A percentile compares a stretch with the other conserved stretches of the same genome.
Conservation (phyloP, 1,139 yeast species). For the Yamadazyma blattariae region DNA sequence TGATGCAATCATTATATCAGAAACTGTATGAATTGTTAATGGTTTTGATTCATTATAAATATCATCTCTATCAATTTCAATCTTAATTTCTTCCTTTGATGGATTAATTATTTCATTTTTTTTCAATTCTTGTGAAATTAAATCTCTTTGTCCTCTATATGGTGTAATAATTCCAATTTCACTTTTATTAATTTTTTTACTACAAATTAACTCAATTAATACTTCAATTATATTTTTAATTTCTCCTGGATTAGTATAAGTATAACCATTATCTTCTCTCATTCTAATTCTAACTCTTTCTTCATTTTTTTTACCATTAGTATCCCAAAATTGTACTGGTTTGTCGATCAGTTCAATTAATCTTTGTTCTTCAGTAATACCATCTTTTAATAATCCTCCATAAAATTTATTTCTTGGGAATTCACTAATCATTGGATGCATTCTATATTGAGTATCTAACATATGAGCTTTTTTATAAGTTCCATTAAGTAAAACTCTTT, state of each 20-base stretch:
- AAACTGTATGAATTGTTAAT: slow-evolving; percentile 56
- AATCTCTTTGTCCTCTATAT: slow-evolving; percentile 69
- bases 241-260: slow-evolving; percentile 55
- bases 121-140: slow-evolving; percentile 49
- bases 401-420: slow-evolving; percentile 62
- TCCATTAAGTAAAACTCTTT: slow-evolving; percentile 54
- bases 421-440: slow-evolving; percentile 66
- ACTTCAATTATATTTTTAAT: slow-evolving; percentile 43
- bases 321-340: slow-evolving; percentile 57
- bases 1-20: slow-evolving; percentile 67
- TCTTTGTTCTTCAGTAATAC: slow-evolving; percentile 53
- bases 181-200: slow-evolving; percentile 46
- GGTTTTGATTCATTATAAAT: slow-evolving; percentile 48
- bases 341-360: slow-evolving; percentile 34
- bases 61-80: slow-evolving; percentile 58
- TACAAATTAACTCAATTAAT: slow-evolving; percentile 48
- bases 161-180: slow-evolving; percentile 71
- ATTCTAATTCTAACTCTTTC: slow-evolving; percentile 42
- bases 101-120: slow-evolving; percentile 59
- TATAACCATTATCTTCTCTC: slow-evolving; percentile 50
- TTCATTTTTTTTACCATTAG: slow-evolving; percentile 42
- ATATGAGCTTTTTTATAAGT: slow-evolving; percentile 58
- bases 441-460: slow-evolving; percentile 72
- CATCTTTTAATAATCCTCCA: slow-evolving; percentile 53
- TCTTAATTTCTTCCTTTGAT: slow-evolving; percentile 39